These are phyloP conservation scores for Afroboletus lepidellus DNA, from an alignment of 1,284 basidiomycete species.

Conservation along the genomic window DNA sequence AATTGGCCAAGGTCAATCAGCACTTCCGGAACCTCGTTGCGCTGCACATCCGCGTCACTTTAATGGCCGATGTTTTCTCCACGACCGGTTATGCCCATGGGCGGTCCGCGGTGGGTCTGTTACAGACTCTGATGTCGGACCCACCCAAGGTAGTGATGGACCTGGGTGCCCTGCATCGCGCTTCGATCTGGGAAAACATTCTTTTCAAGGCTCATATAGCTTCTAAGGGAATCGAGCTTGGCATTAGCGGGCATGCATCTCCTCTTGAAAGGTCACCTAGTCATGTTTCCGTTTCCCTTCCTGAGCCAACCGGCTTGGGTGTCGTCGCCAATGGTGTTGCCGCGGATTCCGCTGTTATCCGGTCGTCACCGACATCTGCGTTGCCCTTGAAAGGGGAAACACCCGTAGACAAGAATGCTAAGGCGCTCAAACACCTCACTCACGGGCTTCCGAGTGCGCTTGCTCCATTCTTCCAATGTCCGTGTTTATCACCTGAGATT, in stretches of 20 bases:
- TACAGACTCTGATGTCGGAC: constrained; percentile 73
- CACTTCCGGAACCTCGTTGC: constrained; percentile 77
- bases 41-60: constrained; percentile 75
- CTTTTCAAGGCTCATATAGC: constrained; percentile 64
- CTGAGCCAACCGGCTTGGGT: constrained; percentile 35
- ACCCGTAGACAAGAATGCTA: constrained; percentile 64
- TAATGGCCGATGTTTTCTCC: constrained; percentile 87
- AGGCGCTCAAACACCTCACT: constrained; percentile 78
- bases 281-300: constrained; percentile 39
- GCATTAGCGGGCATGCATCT: constrained; percentile 40
- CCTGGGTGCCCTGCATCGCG: constrained; percentile 83
- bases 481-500: constrained; percentile 18
- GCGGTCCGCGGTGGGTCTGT: constrained; percentile 71
- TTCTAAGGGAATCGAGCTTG: constrained; percentile 49
- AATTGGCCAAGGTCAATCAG: constrained; percentile 55
- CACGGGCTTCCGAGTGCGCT: constrained; percentile 78
- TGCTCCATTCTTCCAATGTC: constrained; percentile 89
- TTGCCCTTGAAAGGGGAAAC: constrained; percentile 41
- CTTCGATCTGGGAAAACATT: constrained; percentile 85
- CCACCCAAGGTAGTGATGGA: constrained; percentile 69
- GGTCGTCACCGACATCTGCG: constrained; percentile 24
- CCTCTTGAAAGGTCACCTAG: constrained; percentile 47
- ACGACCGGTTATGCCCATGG: constrained; percentile 86
- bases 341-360: constrained; percentile 26
- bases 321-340: constrained; percentile 43